Evolutionary conservation across 2,329 filamentous ascomycete genomes (phyloP).

Genomic region (Cordyceps cicadae): DNA sequence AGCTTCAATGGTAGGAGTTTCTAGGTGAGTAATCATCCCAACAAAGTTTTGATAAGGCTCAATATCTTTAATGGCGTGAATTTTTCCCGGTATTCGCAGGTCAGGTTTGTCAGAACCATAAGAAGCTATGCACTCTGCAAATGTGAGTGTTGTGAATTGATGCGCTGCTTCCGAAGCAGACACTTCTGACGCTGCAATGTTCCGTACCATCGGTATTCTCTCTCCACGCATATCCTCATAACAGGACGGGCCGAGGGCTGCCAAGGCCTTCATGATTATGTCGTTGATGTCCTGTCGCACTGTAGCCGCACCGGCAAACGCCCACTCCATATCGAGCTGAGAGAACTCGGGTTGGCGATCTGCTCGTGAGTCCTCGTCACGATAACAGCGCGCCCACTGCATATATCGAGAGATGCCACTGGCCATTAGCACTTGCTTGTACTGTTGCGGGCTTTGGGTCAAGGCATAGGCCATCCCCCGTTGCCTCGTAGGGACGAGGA

Average conservation of each 20-base stretch:
- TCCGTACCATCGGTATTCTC: conserved; percentile 24
- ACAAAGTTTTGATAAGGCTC: conserved; percentile 53
- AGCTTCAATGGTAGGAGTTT: conserved; percentile 64
- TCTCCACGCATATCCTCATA: conserved; percentile 54
- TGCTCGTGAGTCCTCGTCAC: conserved; percentile 86
- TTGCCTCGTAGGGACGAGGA: conserved; percentile 78
- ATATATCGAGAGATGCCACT: conserved; percentile 76
- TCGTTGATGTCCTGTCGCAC: conserved; percentile 29
- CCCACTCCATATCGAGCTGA: conserved; percentile 82
- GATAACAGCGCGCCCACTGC: conserved; percentile 90
- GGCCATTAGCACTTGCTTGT: conserved; percentile 96
- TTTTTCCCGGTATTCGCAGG: conserved; percentile 62
- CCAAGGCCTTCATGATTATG: conserved; percentile 24
- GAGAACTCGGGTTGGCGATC: conserved; percentile 97
- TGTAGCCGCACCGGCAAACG: conserved; percentile 56
- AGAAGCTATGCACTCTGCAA: conserved; percentile 53
- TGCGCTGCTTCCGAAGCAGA: conserved; percentile 18
- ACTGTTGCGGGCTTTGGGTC: conserved; percentile 94
- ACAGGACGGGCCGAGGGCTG: conserved; percentile 28
- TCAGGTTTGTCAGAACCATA: conserved; percentile 95
- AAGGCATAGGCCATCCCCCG: conserved; percentile 77
- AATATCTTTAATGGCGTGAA: conserved; percentile 55
- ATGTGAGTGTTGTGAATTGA: conserved; percentile 27
- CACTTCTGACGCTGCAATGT: conserved; percentile 15
- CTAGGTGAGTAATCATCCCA: conserved; percentile 63